These are phyloP conservation scores for Beauveria caledonica DNA, from an alignment of 2,329 filamentous ascomycete genomes.

Conservation along the genomic window DNA sequence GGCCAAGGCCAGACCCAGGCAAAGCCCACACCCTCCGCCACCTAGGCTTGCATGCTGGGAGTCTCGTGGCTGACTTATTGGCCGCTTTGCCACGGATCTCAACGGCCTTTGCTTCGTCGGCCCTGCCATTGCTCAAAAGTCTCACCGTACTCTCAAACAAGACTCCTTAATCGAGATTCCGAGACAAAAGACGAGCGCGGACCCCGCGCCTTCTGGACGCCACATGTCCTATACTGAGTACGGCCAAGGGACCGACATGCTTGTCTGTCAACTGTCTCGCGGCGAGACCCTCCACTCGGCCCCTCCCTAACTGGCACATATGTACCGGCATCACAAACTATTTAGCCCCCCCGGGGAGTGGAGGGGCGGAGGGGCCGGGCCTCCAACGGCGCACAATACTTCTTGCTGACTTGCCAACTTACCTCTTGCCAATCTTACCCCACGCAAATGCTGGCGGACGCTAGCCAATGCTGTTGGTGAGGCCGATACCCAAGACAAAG, in stretches of 20 bases:
- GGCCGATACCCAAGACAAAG: neutral
- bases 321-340: neutral
- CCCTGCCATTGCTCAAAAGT: neutral
- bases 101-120: neutral
- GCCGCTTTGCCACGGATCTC: conserved; percentile 4
- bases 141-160: neutral
- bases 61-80: neutral
- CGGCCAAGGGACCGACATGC: neutral
- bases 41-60: neutral
- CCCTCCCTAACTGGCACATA: neutral
- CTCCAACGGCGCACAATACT: conserved; percentile 5
- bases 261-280: neutral
- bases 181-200: neutral
- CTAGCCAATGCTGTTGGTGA: neutral
- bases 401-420: neutral
- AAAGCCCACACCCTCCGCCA: neutral
- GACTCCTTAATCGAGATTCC: neutral
- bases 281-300: neutral
- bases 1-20: neutral
- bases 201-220: neutral
- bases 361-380: conserved; percentile 1
- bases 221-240: neutral
- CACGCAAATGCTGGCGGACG: no score
- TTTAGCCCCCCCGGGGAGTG: neutral
- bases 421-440: neutral